These are phyloP conservation scores for Tricholoma matsutake DNA, from an alignment of 768 basidiomycete genomes.

Conservation along the genomic window DNA sequence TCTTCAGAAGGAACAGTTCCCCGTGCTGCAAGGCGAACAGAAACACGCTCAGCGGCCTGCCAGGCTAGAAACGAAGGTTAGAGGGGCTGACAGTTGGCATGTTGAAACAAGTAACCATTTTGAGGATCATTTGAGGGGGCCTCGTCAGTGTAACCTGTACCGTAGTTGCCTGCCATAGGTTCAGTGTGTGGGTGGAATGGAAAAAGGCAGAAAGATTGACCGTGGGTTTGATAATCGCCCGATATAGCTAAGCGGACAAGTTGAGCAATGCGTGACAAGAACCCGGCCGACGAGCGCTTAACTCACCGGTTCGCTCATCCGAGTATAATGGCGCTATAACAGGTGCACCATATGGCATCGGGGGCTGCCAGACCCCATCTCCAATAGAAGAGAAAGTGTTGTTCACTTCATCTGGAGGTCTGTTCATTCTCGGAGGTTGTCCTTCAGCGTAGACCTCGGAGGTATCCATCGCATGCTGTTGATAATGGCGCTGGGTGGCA, in stretches of 20 bases:
- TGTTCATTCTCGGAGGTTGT: constrained; percentile 27
- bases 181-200: not conserved
- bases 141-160: constrained; percentile 31
- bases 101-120: constrained; percentile 25
- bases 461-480: constrained; percentile 16
- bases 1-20: constrained; percentile 30
- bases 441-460: constrained; percentile 28
- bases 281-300: constrained; percentile 1
- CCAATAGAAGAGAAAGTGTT: constrained; percentile 21
- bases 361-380: constrained; percentile 33
- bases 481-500: constrained; percentile 17
- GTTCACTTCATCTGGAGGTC: constrained; percentile 25
- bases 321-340: constrained; percentile 48
- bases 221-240: constrained; percentile 38
- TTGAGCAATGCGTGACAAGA: constrained; percentile 7
- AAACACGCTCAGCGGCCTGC: constrained; percentile 52
- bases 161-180: constrained; percentile 14
- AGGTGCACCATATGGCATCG: constrained; percentile 41
- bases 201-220: constrained; percentile 23
- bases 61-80: constrained; percentile 35
- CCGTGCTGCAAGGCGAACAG: constrained; percentile 57
- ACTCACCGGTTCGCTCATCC: constrained; percentile 56
- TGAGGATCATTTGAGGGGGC: constrained; percentile 25
- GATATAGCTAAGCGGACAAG: constrained; percentile 34
- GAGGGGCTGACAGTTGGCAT: constrained; percentile 7